These are phyloP conservation scores for Lodderomyces elongisporus DNA, from an alignment of 1,139 yeast species.

Conservation along the genomic window DNA sequence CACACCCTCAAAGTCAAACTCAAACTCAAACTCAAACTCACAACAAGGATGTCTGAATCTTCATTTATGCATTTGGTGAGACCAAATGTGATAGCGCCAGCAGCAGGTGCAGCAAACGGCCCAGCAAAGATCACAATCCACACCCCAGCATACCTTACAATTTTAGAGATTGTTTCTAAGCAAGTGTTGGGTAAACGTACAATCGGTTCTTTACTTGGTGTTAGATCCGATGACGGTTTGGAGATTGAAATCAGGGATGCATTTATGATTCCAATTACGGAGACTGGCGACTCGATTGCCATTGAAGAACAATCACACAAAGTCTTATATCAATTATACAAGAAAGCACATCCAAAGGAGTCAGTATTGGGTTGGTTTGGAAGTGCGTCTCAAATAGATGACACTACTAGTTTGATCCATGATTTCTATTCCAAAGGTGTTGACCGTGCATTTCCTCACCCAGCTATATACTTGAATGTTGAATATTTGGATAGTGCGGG, in stretches of 20 bases:
- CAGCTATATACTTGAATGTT: slow-evolving; percentile 74
- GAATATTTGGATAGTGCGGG: slow-evolving; percentile 37
- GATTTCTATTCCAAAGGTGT: slow-evolving; percentile 72
- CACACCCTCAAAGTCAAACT: too few relatives aligned
- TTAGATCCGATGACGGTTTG: slow-evolving; percentile 81
- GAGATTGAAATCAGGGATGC: slow-evolving; percentile 73
- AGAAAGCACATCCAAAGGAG: slow-evolving; percentile 76
- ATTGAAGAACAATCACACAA: slow-evolving; percentile 75
- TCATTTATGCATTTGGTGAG: slow-evolving; percentile 54
- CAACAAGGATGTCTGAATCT: slow-evolving; percentile 1
- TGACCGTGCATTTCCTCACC: slow-evolving; percentile 68
- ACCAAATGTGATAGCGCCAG: slow-evolving; percentile 54
- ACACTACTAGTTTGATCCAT: slow-evolving; percentile 77
- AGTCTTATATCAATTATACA: slow-evolving; percentile 65
- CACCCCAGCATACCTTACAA: slow-evolving; percentile 70
- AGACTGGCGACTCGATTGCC: slow-evolving; percentile 68
- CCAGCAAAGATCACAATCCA: slow-evolving; percentile 54
- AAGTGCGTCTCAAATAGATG: slow-evolving; percentile 58
- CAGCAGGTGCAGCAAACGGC: slow-evolving; percentile 40
- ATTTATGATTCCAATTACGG: slow-evolving; percentile 78
- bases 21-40: too few relatives aligned
- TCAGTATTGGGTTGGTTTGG: slow-evolving; percentile 88
- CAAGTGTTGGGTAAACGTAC: slow-evolving; percentile 53
- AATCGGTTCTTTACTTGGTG: slow-evolving; percentile 79
- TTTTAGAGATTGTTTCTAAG: slow-evolving; percentile 46